Conservation (phyloP, 1,284 basidiomycete species). For the Schizophyllum commune region DNA sequence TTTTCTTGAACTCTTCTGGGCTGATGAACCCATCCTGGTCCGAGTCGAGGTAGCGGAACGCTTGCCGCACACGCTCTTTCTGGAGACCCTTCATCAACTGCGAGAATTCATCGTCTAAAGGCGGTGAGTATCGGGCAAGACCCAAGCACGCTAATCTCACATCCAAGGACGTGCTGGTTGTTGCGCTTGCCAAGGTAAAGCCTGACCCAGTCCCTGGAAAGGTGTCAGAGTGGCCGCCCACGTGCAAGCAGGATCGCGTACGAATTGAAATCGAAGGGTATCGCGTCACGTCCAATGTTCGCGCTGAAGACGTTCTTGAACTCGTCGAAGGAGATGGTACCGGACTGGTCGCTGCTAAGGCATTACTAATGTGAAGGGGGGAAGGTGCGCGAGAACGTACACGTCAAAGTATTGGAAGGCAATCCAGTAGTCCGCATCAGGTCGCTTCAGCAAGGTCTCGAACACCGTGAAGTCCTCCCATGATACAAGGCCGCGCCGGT, state of each 20-base stretch:
- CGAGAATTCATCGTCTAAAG: slow-evolving; percentile 85
- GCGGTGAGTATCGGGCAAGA: background rate
- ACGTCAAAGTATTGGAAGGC: slow-evolving; percentile 95
- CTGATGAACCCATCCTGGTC: slow-evolving; percentile 88
- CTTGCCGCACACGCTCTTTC: slow-evolving; percentile 90
- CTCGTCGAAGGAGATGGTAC: slow-evolving; percentile 85
- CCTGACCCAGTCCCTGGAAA: slow-evolving; percentile 82
- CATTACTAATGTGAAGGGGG: slow-evolving; percentile 1
- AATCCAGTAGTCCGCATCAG: slow-evolving; percentile 93
- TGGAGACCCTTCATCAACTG: slow-evolving; percentile 96
- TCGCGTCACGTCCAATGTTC: slow-evolving; percentile 72
- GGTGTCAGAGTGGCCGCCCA: slow-evolving; percentile 1
- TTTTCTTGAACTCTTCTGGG: slow-evolving; percentile 88
- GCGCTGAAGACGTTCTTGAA: slow-evolving; percentile 87
- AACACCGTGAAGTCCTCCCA: slow-evolving; percentile 96
- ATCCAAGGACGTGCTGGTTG: slow-evolving; percentile 85
- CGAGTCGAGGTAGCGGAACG: slow-evolving; percentile 83
- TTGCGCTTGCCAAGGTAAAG: slow-evolving; percentile 89
- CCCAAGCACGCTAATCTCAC: slow-evolving; percentile 37
- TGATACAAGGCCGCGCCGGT: slow-evolving; percentile 72
- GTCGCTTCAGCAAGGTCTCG: slow-evolving; percentile 82
- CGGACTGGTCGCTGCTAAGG: slow-evolving; percentile 66
- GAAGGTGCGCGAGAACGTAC: slow-evolving; percentile 39
- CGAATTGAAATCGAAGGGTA: slow-evolving; percentile 95
- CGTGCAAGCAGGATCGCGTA: slow-evolving; percentile 23